Conservation (phyloP, 805 yeast genomes). For the Schizosaccharomyces octosporus region DNA sequence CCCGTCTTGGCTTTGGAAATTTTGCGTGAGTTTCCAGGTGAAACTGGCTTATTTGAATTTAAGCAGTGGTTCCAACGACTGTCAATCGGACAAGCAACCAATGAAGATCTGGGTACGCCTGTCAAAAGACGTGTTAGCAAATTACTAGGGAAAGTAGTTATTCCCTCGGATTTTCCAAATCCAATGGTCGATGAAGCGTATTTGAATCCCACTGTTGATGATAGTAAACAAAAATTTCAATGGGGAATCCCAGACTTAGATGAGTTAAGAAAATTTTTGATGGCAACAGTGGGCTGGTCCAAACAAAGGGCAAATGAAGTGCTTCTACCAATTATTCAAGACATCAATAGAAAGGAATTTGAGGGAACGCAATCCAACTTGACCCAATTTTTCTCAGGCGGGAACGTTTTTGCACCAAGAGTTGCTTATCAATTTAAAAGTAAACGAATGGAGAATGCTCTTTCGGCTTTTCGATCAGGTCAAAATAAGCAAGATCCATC, state of each 20-base stretch:
- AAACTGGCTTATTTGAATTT: conserved; percentile 20
- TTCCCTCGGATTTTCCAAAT: conserved; percentile 50
- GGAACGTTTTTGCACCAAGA: conserved; percentile 1
- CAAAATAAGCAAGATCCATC: too few relatives aligned
- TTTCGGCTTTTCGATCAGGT: neutral
- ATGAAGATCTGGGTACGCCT: conserved; percentile 15
- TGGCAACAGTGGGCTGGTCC: conserved; percentile 56
- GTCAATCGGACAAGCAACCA: conserved; percentile 11
- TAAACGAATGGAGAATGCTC: conserved; percentile 6
- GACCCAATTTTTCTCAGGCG: conserved; percentile 5
- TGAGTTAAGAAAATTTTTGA: conserved; percentile 42
- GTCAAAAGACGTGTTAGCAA: conserved; percentile 35
- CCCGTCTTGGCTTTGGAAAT: conserved; percentile 83
- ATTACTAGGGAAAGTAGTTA: conserved; percentile 27
- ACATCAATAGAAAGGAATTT: conserved; percentile 33
- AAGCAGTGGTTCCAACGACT: conserved; percentile 33
- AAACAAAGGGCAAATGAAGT: conserved; percentile 55
- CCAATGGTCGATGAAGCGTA: conserved; percentile 48
- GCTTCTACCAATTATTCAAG: conserved; percentile 60
- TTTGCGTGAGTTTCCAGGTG: conserved; percentile 50
- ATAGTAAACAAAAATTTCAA: conserved; percentile 45
- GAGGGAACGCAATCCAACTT: conserved; percentile 7
- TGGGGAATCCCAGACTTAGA: conserved; percentile 88
- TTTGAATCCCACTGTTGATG: conserved; percentile 57
- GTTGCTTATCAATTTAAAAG: conserved; percentile 4